Evolutionary conservation across 768 basidiomycete species (phyloP).

Genomic region (Tulasnella sp.): DNA sequence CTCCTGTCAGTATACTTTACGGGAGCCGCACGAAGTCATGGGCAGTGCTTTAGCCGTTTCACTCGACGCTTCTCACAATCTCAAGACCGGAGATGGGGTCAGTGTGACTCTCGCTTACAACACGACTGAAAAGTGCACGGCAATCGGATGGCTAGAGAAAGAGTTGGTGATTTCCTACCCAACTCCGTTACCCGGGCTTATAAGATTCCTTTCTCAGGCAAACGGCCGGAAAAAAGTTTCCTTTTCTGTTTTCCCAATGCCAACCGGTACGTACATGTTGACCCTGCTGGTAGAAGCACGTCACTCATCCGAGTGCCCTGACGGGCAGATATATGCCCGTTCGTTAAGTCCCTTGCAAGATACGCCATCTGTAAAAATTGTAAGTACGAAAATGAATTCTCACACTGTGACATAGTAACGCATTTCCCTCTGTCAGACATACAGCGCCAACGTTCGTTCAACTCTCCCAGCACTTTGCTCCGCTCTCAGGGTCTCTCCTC

Average conservation of each 20-base stretch:
- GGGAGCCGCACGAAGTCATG: slow-evolving; percentile 57
- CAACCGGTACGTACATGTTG: slow-evolving; percentile 45
- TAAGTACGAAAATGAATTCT: too few species aligned
- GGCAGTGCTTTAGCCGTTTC: slow-evolving; percentile 64
- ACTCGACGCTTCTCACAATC: slow-evolving; percentile 36
- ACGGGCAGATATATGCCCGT: slow-evolving; percentile 64
- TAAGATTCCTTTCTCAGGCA: slow-evolving; percentile 40
- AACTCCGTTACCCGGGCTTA: too few species aligned
- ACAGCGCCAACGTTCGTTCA: slow-evolving; percentile 67
- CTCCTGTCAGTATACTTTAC: slow-evolving; percentile 44
- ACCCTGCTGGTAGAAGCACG: neutral
- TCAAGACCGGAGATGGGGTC: slow-evolving; percentile 38
- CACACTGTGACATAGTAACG: too few species aligned
- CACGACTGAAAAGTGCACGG: slow-evolving; percentile 66
- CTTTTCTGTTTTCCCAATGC: slow-evolving; percentile 87
- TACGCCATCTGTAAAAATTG: slow-evolving; percentile 79
- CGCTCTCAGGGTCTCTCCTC: slow-evolving; percentile 70
- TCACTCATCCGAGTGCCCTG: neutral
- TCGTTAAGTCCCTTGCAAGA: slow-evolving; percentile 79
- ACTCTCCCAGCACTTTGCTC: slow-evolving; percentile 83
- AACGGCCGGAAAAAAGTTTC: slow-evolving; percentile 76
- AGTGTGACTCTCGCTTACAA: slow-evolving; percentile 53
- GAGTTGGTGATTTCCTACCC: slow-evolving; percentile 49
- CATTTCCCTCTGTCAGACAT: slow-evolving; percentile 58
- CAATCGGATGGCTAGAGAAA: slow-evolving; percentile 82